phyloP scores from a whole-genome alignment of 805 yeast genomes.

The Pichia occidentalis region DNA sequence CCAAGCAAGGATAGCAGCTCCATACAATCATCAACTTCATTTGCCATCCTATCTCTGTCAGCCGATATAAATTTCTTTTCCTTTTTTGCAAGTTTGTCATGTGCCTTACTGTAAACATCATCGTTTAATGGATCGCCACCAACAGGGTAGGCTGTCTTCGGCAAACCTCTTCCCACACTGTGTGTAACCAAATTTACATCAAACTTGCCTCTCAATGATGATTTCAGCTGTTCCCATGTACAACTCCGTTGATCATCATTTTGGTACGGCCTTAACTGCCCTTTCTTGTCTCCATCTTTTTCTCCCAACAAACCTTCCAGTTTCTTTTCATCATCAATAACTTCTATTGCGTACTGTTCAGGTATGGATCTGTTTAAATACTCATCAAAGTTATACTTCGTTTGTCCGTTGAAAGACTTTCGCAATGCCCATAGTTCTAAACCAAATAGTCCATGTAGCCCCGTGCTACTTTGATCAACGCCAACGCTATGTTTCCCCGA shows the following conservation, averaged over 20 bases:
- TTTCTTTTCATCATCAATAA: slow-evolving; percentile 10
- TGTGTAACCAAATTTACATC: slow-evolving; percentile 18
- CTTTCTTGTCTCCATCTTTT: neutral
- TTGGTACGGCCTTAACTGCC: slow-evolving; percentile 11
- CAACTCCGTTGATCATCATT: slow-evolving; percentile 17
- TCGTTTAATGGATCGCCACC: slow-evolving; percentile 43
- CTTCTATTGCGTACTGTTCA: slow-evolving; percentile 19
- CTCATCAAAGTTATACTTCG: slow-evolving; percentile 32
- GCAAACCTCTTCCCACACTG: slow-evolving; percentile 7
- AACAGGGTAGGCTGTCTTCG: neutral
- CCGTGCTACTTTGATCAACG: no score
- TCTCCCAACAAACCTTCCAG: neutral
- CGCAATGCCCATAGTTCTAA: slow-evolving; percentile 10
- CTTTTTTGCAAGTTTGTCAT: slow-evolving; percentile 54
- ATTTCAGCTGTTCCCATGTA: slow-evolving; percentile 3
- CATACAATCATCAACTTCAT: slow-evolving; percentile 51
- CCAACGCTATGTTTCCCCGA: no score
- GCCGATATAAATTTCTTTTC: slow-evolving; percentile 53
- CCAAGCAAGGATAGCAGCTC: slow-evolving; percentile 37
- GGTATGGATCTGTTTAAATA: slow-evolving; percentile 22
- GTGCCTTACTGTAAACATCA: slow-evolving; percentile 38
- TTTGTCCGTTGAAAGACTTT: slow-evolving; percentile 16
- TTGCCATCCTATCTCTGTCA: slow-evolving; percentile 46
- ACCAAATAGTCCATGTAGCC: slow-evolving; percentile 6
- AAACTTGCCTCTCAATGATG: slow-evolving; percentile 8